Evolutionary conservation across 2,329 filamentous ascomycete species (phyloP), one percentile per base, ranked within the genome.

Genomic region (Rutstroemia sp.): DNA sequence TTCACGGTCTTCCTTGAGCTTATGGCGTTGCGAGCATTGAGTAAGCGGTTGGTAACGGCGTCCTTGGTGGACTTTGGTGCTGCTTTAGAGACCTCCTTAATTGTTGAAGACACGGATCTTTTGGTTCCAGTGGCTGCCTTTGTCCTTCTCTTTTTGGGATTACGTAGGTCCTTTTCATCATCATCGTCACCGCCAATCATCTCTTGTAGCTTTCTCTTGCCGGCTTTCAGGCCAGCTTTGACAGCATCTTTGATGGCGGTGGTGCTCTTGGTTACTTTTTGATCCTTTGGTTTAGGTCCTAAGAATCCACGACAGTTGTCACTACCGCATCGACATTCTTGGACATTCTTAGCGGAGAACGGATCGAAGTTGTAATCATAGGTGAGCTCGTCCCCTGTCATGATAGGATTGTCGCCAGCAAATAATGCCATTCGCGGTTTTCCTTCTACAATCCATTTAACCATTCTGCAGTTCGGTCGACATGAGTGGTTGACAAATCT

Each of bases 401-500:
- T 88, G 69, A 99, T 92, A 14, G 90, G 90, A 49, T 80, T 78
- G 65, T 95, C 88, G 34, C 92, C 92, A 12, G 94, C 94, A 70
- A 99, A 99, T 1, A 99, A 81, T 16, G 92, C 94, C 90, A 99
- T 97, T 56, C 94, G 85, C 44, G 92, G 92, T 71, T 95, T 91
- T 27, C 92, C 92, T 49, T 86, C 86, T 54, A 99, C 94, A 60
- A 92, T 92, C 90, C 91, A 96, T 71, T 96, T 97, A 67, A 95
- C 90, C 92, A 99, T 97, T 61, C 88, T 84, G 73, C 92, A 97
- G 70, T 99, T 99, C 2, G 94, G 94, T 57, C 89, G 87, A 73
- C 94, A 99, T 18, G 91, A 96, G 71, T 99, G 94, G 70, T 99
- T 99, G 70, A 99, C 92, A 71, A 99, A 99, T 56, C 94, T 88